Evolutionary conservation across 2,329 filamentous ascomycete genomes (phyloP).

Genomic region (Aureobasidium sp.): DNA sequence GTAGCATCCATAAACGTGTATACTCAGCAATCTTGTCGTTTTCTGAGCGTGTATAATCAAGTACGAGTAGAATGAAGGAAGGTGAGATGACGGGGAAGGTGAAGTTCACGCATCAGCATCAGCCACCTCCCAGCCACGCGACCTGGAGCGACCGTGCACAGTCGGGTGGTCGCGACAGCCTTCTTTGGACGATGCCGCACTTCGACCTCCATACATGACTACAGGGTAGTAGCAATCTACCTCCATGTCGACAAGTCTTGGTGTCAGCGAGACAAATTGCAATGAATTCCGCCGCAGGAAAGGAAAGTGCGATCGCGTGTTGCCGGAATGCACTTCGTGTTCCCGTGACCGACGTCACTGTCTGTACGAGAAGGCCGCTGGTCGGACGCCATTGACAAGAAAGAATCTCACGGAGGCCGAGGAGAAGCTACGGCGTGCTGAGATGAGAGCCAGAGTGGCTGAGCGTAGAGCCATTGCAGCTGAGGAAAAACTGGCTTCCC

Average conservation of each 20-base stretch:
- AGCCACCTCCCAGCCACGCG: neutral
- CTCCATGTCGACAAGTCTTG: neutral
- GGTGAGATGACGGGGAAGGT: neutral
- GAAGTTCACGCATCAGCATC: neutral
- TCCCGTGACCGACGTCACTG: conserved; percentile 39
- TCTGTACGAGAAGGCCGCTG: conserved; percentile 39
- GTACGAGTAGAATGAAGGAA: neutral
- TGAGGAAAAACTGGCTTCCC: conserved; percentile 16
- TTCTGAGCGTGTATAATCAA: no score
- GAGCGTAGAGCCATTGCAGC: conserved; percentile 20
- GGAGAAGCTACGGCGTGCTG: conserved; percentile 29
- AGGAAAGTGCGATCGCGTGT: conserved; percentile 25
- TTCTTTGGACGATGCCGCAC: neutral
- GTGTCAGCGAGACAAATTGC: conserved; percentile 15
- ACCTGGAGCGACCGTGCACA: neutral
- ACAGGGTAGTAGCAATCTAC: neutral
- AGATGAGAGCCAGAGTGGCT: conserved; percentile 18
- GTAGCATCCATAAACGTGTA: no score
- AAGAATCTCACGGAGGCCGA: conserved; percentile 41
- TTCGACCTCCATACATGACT: neutral
- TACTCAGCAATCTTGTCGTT: no score
- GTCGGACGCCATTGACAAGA: conserved; percentile 41
- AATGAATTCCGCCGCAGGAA: conserved; percentile 24
- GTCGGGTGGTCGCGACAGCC: neutral
- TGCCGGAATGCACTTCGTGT: conserved; percentile 35